Evolutionary conservation across 768 basidiomycete genomes (phyloP), one percentile per base, ranked within the genome.

Genomic region (Bullera alba): DNA sequence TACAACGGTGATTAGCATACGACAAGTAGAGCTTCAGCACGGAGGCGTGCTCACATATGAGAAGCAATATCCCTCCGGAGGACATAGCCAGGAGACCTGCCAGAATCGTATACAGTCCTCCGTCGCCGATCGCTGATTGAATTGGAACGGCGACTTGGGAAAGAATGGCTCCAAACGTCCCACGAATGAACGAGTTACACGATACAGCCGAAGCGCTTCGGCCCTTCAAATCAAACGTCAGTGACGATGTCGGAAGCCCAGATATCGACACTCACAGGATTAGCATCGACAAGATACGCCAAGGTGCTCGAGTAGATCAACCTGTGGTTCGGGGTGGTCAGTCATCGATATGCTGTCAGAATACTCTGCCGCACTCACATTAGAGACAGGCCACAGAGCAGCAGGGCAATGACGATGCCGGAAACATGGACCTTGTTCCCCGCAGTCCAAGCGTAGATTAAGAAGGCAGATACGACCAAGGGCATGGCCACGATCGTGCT

Each of bases 241-340:
- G 36, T 30, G 26, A 4, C 12, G 19, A 41, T 8, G 38, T 41
- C 12, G 10, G 12, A 12, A 21, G 38, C 8, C 12, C 14, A 23
- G n/a, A n/a, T n/a, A n/a, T n/a, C n/a, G n/a, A 17, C 16, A 47
- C 54, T 38, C 29, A 56, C 54, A 5, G 77, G 76, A 66, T 92
- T 95, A 4, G 87, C 81, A 60, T 95, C 89, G 15, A 91, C 87
- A 28, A 91, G 77, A 60, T 90, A 92, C 0, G 89, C 84, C 26
- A 92, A 73, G 0, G 85, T 83, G 43, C 81, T 81, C 15, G 81
- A 73, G 64, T 85, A 84, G 42, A 83, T 80, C 72, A 77, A 77
- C 59, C 79, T 81, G 52, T 2, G 50, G 21, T 15, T 21, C 10
- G 7, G 15, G 4, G 41, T 17, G 16, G 34, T 58, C 49, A 52